Percentiles rank a stretch among this genome's conserved stretches.
These are phyloP conservation scores for Calvatia gigantea DNA, from an alignment of 768 basidiomycete genomes.

Conservation along the genomic window DNA sequence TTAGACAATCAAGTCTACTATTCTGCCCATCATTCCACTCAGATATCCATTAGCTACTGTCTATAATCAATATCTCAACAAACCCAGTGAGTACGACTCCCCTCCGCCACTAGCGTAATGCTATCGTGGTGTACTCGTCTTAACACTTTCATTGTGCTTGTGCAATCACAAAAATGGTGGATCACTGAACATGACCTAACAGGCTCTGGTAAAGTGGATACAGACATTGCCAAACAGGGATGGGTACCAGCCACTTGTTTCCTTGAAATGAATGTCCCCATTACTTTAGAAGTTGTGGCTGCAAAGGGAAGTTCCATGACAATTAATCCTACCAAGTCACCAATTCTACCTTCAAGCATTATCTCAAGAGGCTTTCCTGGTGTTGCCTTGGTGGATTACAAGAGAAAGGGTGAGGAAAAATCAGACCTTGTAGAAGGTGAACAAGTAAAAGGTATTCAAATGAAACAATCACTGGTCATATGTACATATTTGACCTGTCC, in stretches of 20 bases:
- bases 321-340: constrained; percentile 52
- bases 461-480: constrained; percentile 98
- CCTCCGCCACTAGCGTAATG: too few species aligned
- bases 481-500: constrained; percentile 39
- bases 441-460: constrained; percentile 88
- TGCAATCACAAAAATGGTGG: constrained; percentile 98
- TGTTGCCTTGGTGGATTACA: constrained; percentile 94
- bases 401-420: constrained; percentile 91
- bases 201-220: constrained; percentile 74
- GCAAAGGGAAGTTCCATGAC: constrained; percentile 48
- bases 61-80: too few species aligned
- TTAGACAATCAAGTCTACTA: too few species aligned
- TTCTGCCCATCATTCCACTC: too few species aligned
- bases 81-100: too few species aligned
- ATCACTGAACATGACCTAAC: constrained; percentile 93
- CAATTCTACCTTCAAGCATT: constrained; percentile 87
- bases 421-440: constrained; percentile 88
- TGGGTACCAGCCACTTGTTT: constrained; percentile 99
- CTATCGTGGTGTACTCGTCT: too few species aligned
- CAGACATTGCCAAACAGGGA: constrained; percentile 79
- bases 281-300: constrained; percentile 82
- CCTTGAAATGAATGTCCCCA: constrained; percentile 88
- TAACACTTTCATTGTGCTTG: constrained; percentile 91
- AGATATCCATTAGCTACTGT: too few species aligned
- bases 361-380: constrained; percentile 98